phyloP scores from a whole-genome alignment of 805 yeast species.

The Vanderwaltozyma polyspora region DNA sequence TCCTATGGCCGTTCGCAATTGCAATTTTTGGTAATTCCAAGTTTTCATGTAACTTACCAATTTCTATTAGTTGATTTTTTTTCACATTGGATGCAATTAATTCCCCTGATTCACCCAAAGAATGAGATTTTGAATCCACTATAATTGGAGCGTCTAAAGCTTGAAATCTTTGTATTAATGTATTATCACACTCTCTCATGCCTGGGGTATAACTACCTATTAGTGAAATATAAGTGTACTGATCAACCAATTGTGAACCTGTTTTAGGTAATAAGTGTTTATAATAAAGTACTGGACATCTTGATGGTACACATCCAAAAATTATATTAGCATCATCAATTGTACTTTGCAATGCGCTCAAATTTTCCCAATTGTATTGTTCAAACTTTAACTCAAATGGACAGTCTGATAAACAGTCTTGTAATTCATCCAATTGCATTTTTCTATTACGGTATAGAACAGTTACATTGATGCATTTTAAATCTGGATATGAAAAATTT shows the following conservation, averaged over 20 bases:
- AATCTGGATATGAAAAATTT: too few species aligned
- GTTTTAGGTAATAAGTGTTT: slow-evolving; percentile 16
- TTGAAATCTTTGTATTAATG: slow-evolving; percentile 29
- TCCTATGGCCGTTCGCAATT: slow-evolving; percentile 1
- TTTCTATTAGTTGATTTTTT: slow-evolving; percentile 33
- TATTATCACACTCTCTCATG: slow-evolving; percentile 50
- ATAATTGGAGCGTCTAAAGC: slow-evolving; percentile 33
- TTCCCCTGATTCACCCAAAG: slow-evolving; percentile 55
- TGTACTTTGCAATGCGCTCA: slow-evolving; percentile 11
- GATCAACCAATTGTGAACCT: slow-evolving; percentile 1
- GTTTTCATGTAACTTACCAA: slow-evolving; percentile 29
- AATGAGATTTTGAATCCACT: slow-evolving; percentile 50
- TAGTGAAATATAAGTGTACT: slow-evolving; percentile 35
- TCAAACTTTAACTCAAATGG: slow-evolving; percentile 19
- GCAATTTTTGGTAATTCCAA: slow-evolving; percentile 1
- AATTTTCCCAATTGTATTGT: slow-evolving; percentile 17
- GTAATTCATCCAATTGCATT: slow-evolving; percentile 39
- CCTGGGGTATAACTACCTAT: slow-evolving; percentile 61
- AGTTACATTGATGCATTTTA: slow-evolving; percentile 24
- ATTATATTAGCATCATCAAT: slow-evolving; percentile 36
- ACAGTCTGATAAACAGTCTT: slow-evolving; percentile 16
- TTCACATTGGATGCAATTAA: slow-evolving; percentile 36
- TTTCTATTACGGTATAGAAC: slow-evolving; percentile 28
- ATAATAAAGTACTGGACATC: slow-evolving; percentile 34
- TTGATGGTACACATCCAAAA: slow-evolving; percentile 52